Percentiles rank a stretch among this genome's conserved stretches.
phyloP scores from a whole-genome alignment of 352 stramenopile genomes.

The Saprolegnia diclina region DNA sequence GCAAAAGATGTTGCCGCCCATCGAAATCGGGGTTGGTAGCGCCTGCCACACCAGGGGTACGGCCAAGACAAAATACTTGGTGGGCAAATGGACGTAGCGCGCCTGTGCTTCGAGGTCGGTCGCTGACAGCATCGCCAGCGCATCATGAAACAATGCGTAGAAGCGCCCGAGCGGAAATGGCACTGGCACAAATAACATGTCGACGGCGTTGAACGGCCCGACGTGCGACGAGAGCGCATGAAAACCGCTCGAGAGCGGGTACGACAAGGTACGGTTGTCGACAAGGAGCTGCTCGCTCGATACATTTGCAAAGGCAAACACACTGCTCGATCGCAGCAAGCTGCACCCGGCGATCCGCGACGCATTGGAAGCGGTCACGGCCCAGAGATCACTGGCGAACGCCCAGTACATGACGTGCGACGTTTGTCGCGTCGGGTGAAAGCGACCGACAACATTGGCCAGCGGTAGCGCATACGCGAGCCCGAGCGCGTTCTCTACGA shows the following conservation, averaged over 20 bases:
- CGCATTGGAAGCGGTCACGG: neutral
- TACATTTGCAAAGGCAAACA: neutral
- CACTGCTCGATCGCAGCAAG: neutral
- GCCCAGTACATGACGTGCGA: slow-evolving; percentile 20
- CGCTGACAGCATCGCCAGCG: neutral
- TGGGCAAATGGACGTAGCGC: neutral
- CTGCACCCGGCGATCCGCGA: neutral
- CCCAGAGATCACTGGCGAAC: slow-evolving; percentile 23
- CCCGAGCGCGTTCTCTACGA: slow-evolving; percentile 1
- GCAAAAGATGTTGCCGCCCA: slow-evolving; percentile 11
- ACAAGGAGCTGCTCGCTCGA: neutral
- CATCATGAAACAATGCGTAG: neutral
- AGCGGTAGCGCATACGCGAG: neutral
- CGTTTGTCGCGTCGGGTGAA: slow-evolving; percentile 5
- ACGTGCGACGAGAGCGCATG: neutral
- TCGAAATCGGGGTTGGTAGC: neutral
- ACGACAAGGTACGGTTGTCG: no score
- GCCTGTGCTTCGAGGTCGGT: neutral
- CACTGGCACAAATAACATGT: neutral
- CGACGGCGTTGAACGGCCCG: slow-evolving; percentile 10
- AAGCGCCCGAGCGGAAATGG: neutral
- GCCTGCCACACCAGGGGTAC: neutral
- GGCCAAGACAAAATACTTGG: neutral
- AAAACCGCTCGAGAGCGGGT: neutral
- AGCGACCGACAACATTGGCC: no score